Evolutionary conservation across 2,329 filamentous ascomycete genomes (phyloP), one percentile per base, ranked within the genome.

Genomic region (Metarhizium brunneum): DNA sequence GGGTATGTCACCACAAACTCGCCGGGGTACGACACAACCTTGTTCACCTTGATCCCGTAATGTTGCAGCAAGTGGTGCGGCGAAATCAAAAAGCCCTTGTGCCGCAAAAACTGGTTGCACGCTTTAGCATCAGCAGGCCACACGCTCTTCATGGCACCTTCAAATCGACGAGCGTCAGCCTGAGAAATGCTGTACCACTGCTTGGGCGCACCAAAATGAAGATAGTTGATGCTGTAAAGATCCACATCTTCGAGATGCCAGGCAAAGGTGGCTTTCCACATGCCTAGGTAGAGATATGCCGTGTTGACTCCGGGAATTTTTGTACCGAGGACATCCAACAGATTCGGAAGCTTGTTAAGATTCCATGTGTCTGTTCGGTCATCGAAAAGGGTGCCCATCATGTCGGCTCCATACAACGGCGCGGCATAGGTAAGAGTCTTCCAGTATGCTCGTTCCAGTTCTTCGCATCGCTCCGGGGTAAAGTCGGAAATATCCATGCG

Each of bases 121-220:
- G 90, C 89, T 72, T 99, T 99, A 20, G 92, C 90, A 66, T 99
- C 94, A 6, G 86, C 87, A 0, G 92, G 90, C 92, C 92, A 99
- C 56, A 96, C 89, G 66, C 80, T 91, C 73, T 88, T 92, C 94
- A 99, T 99, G 47, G 90, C 92, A 42, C 85, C 84, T 71, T 99
- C 94, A 64, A 99, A 99, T 16, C 88, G 86, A 52, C 91, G 84
- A 14, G 92, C 91, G 68, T 99, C 94, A 61, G 89, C 88, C 69
- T 97, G 95, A 0, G 92, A 96, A 61, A 99, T 97, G 71, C 92
- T 96, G 74, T 99, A 99, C 94, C 94, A 99, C 70, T 99, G 94
- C 73, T 99, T 99, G 0, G 94, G 94, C 1, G 94, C 94, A 54
- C 94, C 94, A 69, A 99, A 99, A 67, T 99, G 94, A 57, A 99